Evolutionary conservation across 805 yeast species (phyloP).

Genomic region (Wickerhamiella siamensis): DNA sequence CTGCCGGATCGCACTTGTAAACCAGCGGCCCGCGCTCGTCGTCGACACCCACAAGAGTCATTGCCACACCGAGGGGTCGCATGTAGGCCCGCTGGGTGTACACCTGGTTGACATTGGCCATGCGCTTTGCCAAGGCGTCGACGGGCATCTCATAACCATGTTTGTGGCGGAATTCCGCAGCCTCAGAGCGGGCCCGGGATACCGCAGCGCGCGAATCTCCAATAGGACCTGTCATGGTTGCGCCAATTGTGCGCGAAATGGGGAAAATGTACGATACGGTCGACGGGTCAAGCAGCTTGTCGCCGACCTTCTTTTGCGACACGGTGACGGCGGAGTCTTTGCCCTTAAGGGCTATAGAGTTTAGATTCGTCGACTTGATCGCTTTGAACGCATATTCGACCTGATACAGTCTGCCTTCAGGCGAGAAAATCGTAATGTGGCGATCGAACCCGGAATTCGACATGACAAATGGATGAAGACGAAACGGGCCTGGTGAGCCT

Average conservation of each 20-base stretch:
- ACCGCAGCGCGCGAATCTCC: constrained; percentile 93
- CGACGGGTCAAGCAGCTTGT: constrained; percentile 73
- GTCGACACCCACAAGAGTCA: constrained; percentile 76
- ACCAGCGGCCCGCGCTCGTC: constrained; percentile 82
- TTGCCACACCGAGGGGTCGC: constrained; percentile 94
- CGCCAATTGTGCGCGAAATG: constrained; percentile 69
- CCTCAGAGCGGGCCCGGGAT: constrained; percentile 82
- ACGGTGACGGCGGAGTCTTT: constrained; percentile 75
- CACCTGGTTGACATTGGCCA: constrained; percentile 90
- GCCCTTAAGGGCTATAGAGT: constrained; percentile 78
- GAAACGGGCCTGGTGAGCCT: background rate
- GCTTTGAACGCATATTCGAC: constrained; percentile 97
- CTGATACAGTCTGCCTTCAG: constrained; percentile 95
- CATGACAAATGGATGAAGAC: constrained; percentile 8
- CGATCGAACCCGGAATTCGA: constrained; percentile 86
- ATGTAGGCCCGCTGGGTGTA: constrained; percentile 96
- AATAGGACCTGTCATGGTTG: constrained; percentile 79
- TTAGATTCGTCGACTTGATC: constrained; percentile 80
- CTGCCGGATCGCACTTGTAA: constrained; percentile 94
- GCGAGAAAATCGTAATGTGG: constrained; percentile 92
- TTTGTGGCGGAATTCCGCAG: constrained; percentile 86
- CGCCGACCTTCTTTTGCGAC: constrained; percentile 93
- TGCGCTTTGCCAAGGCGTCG: constrained; percentile 79
- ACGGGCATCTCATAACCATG: constrained; percentile 96
- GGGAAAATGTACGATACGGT: constrained; percentile 79